Evolutionary conservation across 176 grass and related monocot species (phyloP).

Genomic region (Paspalum vaginatum): DNA sequence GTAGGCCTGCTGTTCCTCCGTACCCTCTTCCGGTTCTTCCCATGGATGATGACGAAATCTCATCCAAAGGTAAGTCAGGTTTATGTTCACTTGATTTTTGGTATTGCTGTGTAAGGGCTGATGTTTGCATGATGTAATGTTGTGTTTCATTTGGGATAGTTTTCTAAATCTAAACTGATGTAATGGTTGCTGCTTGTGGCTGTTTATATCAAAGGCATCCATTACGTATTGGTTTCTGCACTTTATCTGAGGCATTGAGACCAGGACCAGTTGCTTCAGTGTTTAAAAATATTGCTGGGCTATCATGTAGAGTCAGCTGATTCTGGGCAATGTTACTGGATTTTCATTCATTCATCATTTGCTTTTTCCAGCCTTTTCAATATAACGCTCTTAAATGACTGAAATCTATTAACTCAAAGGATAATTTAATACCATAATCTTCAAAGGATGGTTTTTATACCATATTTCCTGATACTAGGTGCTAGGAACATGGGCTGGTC

Average conservation of each 20-base stretch:
- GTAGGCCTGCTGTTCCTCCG: slow-evolving; percentile 66
- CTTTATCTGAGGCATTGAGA: background rate
- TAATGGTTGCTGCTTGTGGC: background rate
- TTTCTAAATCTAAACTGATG: slow-evolving; percentile 2
- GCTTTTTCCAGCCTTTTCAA: background rate
- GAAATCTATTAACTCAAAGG: background rate
- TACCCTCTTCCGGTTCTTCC: slow-evolving; percentile 67
- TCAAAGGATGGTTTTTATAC: background rate
- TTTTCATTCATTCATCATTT: background rate
- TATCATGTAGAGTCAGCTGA: background rate
- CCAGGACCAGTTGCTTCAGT: background rate
- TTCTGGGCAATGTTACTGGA: background rate
- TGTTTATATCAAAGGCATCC: slow-evolving; percentile 13
- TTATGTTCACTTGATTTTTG: slow-evolving; percentile 5
- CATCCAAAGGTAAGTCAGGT: slow-evolving; percentile 63
- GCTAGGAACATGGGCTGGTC: slow-evolving; percentile 1
- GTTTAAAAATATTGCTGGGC: background rate
- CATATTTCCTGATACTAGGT: background rate
- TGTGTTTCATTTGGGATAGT: background rate
- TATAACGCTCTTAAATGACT: background rate
- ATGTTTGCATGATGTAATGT: background rate
- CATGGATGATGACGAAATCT: slow-evolving; percentile 81
- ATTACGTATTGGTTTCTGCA: slow-evolving; percentile 23
- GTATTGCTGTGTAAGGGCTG: too few species aligned
- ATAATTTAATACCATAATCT: background rate